Percentiles rank a stretch among this genome's conserved stretches.
These are phyloP conservation scores for Monosporozyma aquatica DNA, from an alignment of 805 yeast species.

Conservation along the genomic window DNA sequence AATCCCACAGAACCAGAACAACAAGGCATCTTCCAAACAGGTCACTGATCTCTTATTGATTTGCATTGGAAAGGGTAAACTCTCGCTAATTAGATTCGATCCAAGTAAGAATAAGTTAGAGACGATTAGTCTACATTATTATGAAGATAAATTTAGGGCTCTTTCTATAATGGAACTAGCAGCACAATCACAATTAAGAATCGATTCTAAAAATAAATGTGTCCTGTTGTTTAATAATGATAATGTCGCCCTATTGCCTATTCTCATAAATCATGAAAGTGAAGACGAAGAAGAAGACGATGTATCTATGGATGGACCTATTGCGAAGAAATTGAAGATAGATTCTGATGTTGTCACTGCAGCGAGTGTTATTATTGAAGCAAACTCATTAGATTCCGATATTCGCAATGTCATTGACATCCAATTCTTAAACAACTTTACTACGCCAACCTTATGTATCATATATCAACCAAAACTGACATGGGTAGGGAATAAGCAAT, in stretches of 20 bases:
- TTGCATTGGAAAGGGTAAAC: constrained; percentile 64
- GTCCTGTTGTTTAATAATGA: constrained; percentile 57
- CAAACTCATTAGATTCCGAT: constrained; percentile 45
- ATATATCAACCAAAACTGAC: constrained; percentile 49
- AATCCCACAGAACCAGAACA: constrained; percentile 35
- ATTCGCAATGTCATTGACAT: constrained; percentile 60
- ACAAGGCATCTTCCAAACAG: constrained; percentile 28
- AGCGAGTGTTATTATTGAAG: constrained; percentile 49
- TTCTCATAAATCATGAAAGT: constrained; percentile 35
- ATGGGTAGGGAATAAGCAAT: constrained; percentile 58
- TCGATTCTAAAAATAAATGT: constrained; percentile 55
- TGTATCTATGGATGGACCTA: constrained; percentile 25
- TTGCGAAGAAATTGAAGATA: constrained; percentile 7
- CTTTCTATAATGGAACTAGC: constrained; percentile 33
- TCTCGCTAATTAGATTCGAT: constrained; percentile 72
- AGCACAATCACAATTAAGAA: constrained; percentile 37
- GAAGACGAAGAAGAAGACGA: constrained; percentile 15
- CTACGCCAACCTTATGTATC: constrained; percentile 75
- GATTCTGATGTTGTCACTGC: constrained; percentile 10
- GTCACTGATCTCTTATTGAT: constrained; percentile 51
- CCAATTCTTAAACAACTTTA: constrained; percentile 61
- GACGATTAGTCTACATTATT: constrained; percentile 77
- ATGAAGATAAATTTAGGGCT: constrained; percentile 58
- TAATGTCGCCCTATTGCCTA: constrained; percentile 60
- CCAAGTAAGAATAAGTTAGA: constrained; percentile 40